Percentiles rank a stretch among this genome's conserved stretches.
Conservation (phyloP, 1,139 yeast species). For the Candida neerlandica region DNA sequence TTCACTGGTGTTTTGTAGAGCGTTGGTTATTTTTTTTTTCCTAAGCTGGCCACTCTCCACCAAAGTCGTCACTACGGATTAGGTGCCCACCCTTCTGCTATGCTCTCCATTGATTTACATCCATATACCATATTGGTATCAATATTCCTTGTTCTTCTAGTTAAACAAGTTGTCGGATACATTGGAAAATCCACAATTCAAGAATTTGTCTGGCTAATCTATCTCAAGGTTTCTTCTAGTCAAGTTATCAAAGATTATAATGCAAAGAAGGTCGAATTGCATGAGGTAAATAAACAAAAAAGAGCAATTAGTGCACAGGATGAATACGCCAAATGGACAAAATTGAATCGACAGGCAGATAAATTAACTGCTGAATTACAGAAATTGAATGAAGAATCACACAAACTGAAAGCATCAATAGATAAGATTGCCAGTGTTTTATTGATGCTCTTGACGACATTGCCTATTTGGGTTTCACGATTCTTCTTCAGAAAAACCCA, state of each 20-base stretch:
- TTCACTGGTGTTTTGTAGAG: background rate
- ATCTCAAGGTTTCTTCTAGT: slow-evolving; percentile 28
- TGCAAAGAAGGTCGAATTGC: slow-evolving; percentile 47
- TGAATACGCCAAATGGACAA: slow-evolving; percentile 95
- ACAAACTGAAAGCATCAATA: slow-evolving; percentile 40
- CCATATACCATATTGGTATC: slow-evolving; percentile 32
- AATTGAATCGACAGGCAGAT: slow-evolving; percentile 74
- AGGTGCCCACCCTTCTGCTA: background rate
- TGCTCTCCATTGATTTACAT: slow-evolving; percentile 26
- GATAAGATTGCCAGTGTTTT: slow-evolving; percentile 29
- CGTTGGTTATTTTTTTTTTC: too few species aligned
- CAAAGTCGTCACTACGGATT: background rate
- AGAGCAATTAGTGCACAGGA: slow-evolving; percentile 81
- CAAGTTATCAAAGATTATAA: slow-evolving; percentile 37
- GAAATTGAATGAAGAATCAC: slow-evolving; percentile 37
- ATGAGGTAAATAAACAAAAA: slow-evolving; percentile 53
- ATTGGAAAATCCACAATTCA: slow-evolving; percentile 41
- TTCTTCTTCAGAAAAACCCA: slow-evolving; percentile 59
- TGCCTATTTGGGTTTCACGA: slow-evolving; percentile 55
- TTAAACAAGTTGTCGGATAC: slow-evolving; percentile 31
- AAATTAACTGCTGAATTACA: slow-evolving; percentile 57
- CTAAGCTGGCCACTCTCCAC: background rate
- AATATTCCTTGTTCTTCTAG: slow-evolving; percentile 33
- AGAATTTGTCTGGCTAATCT: slow-evolving; percentile 42
- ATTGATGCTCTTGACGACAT: slow-evolving; percentile 33